Conservation (phyloP, 2,329 filamentous ascomycete species). For the Neonectria neomacrospora region DNA sequence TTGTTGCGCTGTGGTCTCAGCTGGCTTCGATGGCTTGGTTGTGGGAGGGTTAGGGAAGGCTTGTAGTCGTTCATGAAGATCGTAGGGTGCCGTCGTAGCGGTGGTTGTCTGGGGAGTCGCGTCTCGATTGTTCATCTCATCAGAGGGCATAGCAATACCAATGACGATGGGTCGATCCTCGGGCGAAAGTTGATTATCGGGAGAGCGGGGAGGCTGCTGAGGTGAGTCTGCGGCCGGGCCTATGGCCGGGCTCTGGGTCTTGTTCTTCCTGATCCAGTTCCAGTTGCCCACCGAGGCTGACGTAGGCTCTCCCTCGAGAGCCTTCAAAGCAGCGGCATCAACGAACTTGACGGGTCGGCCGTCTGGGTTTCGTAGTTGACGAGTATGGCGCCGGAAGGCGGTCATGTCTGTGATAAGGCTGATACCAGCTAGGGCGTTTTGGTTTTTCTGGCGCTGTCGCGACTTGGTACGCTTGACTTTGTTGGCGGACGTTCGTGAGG, state of each 20-base stretch:
- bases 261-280: constrained; percentile 64
- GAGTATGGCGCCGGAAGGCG: constrained; percentile 57
- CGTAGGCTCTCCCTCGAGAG: constrained; percentile 66
- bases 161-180: constrained; percentile 78
- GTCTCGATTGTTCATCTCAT: constrained; percentile 39
- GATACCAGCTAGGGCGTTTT: constrained; percentile 72
- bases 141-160: constrained; percentile 72
- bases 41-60: constrained; percentile 20
- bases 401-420: constrained; percentile 77
- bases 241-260: constrained; percentile 44
- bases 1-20: constrained; percentile 46
- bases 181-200: constrained; percentile 68
- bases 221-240: constrained; percentile 43
- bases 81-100: constrained; percentile 50
- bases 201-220: constrained; percentile 42
- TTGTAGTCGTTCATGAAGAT: constrained; percentile 24
- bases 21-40: constrained; percentile 23
- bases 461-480: constrained; percentile 65
- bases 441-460: constrained; percentile 67
- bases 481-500: constrained; percentile 52
- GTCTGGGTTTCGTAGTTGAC: constrained; percentile 46
- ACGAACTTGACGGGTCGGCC: constrained; percentile 61
- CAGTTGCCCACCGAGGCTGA: constrained; percentile 67
- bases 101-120: constrained; percentile 64
- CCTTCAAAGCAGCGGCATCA: constrained; percentile 68